A percentile compares a stretch with the other conserved stretches of the same genome.
phyloP scores from a whole-genome alignment of 129 eudicot species.

The Centella asiatica region DNA sequence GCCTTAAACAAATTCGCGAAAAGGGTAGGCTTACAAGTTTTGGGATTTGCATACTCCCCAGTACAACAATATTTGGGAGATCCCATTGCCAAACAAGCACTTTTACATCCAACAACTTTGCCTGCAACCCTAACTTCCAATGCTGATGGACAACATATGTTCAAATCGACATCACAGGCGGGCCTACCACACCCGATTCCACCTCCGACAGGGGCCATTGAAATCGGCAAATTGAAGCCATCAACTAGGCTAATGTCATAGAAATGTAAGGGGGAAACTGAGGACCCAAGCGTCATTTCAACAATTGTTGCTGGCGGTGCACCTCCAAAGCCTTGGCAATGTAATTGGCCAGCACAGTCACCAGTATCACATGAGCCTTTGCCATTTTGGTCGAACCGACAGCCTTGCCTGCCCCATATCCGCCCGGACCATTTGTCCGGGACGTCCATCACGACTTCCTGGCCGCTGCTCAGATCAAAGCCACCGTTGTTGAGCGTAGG shows the following conservation, averaged over 20 bases:
- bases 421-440: constrained; percentile 95
- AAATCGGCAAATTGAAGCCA: constrained; percentile 78
- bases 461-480: constrained; percentile 46
- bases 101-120: constrained; percentile 69
- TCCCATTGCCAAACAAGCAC: constrained; percentile 84
- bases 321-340: constrained; percentile 68
- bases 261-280: constrained; percentile 71
- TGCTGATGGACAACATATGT: constrained; percentile 79
- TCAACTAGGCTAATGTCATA: constrained; percentile 82
- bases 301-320: constrained; percentile 86
- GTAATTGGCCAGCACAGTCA: constrained; percentile 57
- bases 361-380: constrained; percentile 71
- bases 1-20: constrained; percentile 74
- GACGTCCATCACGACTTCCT: constrained; percentile 55
- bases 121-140: constrained; percentile 59
- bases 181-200: constrained; percentile 86
- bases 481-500: constrained; percentile 66
- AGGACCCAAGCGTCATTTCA: constrained; percentile 82
- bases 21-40: constrained; percentile 70
- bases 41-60: constrained; percentile 58
- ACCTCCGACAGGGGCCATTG: constrained; percentile 83
- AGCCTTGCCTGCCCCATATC: constrained; percentile 87
- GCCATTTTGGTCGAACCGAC: constrained; percentile 45
- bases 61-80: constrained; percentile 83
- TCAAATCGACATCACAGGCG: constrained; percentile 65